Base-by-base conservation (phyloP, 169 alveolate genomes). In the Plasmodium fragile region DNA sequence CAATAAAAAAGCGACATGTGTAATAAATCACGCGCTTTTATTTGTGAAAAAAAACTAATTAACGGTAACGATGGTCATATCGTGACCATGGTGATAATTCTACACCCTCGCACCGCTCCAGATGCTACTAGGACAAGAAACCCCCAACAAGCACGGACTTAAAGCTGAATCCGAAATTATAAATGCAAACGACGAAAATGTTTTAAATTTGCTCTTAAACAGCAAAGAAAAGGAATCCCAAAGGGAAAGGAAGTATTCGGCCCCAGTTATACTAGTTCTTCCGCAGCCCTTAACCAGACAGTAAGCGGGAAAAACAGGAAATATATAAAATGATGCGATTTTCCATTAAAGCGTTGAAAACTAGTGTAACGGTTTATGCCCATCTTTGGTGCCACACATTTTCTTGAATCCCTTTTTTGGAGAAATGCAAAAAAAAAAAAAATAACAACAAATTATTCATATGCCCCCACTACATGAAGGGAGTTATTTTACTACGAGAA, bases 151-250 rank as follows among this genome's bases (percentile, higher is more conserved):
- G 16, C 52, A 6, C 28, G 93, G 85, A 13, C 30, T 84, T 49
- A 52, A 84, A 49, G 30, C 43, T 22, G 55, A 84, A 73, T 49
- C 84, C 10, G 93, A 84, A 52, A 73, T 84, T 73, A 49, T 84
- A 30, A 75, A 84, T 84, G 85, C 85, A 77, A 84, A 84, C 43
- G 93, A 84, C 41, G 85, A 84, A 49, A 84, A 72, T 75, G 85
- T 84, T 52, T 75, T 75, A 73, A 84, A 84, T 73, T 72, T 84
- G 78, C 22, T 84, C 34, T 59, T 84, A 49, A 75, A 41, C 65
- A 52, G 43, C n/a, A 69, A 84, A 65, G 32, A 72, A 49, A 18
- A 73, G 30, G 77, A 8, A 83, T 18, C 25, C 55, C 41, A 10
- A 25, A 36, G 78, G 7, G 43, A 73, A 49, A 49, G 43, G 80